A percentile compares a stretch with the other conserved stretches of the same genome.
Evolutionary conservation across 768 basidiomycete genomes (phyloP).

Genomic region (Lactarius trivialis): DNA sequence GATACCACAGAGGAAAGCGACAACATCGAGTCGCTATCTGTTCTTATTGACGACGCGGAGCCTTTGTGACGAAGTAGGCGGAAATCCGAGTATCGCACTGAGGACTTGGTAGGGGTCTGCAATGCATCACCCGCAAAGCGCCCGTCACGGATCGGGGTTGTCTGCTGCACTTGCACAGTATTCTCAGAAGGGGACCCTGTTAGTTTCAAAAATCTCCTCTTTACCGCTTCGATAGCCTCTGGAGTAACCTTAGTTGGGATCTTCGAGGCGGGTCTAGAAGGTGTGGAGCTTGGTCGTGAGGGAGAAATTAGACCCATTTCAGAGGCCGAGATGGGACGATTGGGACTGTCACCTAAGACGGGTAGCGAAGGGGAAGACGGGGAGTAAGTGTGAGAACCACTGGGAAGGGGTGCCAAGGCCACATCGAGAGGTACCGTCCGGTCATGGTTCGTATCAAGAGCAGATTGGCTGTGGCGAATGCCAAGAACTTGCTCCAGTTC

Average conservation of each 20-base stretch:
- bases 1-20: conserved; percentile 36
- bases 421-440: conserved; percentile 2
- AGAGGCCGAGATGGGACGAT: not conserved
- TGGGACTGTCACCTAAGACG: not conserved
- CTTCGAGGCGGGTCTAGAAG: not conserved
- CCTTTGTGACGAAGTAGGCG: conserved; percentile 13
- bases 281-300: conserved; percentile 1
- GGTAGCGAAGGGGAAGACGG: not conserved
- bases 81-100: conserved; percentile 16
- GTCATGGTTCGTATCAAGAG: conserved; percentile 17
- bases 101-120: conserved; percentile 14
- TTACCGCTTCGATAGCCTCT: conserved; percentile 60
- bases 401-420: not conserved
- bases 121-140: not conserved
- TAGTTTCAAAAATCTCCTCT: conserved; percentile 44
- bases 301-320: not conserved
- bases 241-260: conserved; percentile 32
- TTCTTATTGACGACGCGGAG: conserved; percentile 20
- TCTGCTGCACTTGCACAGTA: conserved; percentile 14
- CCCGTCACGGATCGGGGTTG: not conserved
- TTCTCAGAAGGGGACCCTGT: conserved; percentile 26
- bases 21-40: conserved; percentile 26
- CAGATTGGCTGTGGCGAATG: conserved; percentile 27
- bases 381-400: not conserved
- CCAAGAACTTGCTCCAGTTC: conserved; percentile 32